Base-by-base conservation (phyloP, 768 basidiomycete genomes). In the Rubroboletus pulcherrimus region DNA sequence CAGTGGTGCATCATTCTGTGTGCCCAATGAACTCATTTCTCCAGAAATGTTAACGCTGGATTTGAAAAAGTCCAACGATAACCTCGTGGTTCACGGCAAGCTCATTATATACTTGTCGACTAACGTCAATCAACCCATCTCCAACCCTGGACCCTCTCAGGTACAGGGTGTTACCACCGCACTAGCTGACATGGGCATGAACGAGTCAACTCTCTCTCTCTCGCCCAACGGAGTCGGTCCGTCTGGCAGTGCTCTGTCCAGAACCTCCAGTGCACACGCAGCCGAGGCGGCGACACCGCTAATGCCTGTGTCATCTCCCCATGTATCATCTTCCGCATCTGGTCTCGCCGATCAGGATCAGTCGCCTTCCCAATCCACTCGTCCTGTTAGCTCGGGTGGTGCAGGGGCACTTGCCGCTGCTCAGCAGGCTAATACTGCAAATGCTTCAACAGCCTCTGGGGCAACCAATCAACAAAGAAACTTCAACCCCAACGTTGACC, bases 11-110 rank as follows among this genome's bases (percentile, higher is more conserved):
- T 40, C 17, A 19, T 35, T 34, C 24, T 19, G 3, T 45, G 43
- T 34, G 30, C 42, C 41, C 19, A 12, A 44, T 43, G 10, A 55
- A 44, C 47, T 55, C 55, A 31, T 54, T 30, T 57, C 17, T 10
- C 19, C 50, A 94, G 97, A 98, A 78, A 97, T 97, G 87, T 82
- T 98, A 48, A 98, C 96, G 1, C 72, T 95, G 62, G 97, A 98
- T 68, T 77, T 99, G 65, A 97, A 98, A 78, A 96, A 96, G 74
- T 98, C 95, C n/a, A 97, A 96, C 64, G 97, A 99, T 73, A 95
- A 97, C 69, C 84, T 97, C 29, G 91, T 94, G 46, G 97, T 99
- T 4, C 94, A 98, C 66, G 97, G 97, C 45, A 98, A 98, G 75
- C 83, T 99, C 62, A 95, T 98, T 71, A 84, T 98, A 62, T 94